Percentiles rank a stretch among this genome's conserved stretches.
Evolutionary conservation across 192 early-diverging fungal genomes (phyloP).

Genomic region (Entomortierella beljakovae): DNA sequence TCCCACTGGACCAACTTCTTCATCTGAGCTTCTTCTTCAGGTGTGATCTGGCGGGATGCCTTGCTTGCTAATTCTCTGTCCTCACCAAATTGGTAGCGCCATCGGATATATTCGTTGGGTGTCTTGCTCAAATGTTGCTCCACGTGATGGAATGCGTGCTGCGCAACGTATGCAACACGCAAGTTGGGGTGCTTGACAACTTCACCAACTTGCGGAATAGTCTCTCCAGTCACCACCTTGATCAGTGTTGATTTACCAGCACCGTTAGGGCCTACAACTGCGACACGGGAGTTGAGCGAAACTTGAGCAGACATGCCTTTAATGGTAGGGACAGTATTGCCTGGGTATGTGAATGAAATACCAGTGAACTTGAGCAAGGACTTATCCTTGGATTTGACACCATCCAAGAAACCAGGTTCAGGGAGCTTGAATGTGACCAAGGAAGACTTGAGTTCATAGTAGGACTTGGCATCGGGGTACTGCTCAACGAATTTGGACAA

Average conservation of each 20-base stretch:
- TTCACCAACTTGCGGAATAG: conserved; percentile 74
- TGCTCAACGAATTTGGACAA: conserved; percentile 83
- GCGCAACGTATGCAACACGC: conserved; percentile 86
- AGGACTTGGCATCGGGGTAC: conserved; percentile 80
- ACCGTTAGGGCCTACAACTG: conserved; percentile 74
- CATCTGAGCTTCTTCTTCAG: conserved; percentile 67
- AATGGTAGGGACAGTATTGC: conserved; percentile 68
- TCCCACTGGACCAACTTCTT: conserved; percentile 50
- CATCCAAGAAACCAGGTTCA: conserved; percentile 77
- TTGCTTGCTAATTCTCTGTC: conserved; percentile 84
- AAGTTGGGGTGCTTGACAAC: conserved; percentile 87
- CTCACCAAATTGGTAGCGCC: conserved; percentile 81
- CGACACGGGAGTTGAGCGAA: conserved; percentile 83
- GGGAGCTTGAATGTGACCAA: conserved; percentile 76
- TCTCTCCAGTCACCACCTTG: conserved; percentile 84
- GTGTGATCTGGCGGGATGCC: conserved; percentile 72
- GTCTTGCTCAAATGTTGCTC: conserved; percentile 79
- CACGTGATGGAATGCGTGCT: conserved; percentile 90
- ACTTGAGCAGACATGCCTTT: conserved; percentile 69
- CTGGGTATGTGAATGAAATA: conserved; percentile 78
- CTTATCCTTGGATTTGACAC: conserved; percentile 79
- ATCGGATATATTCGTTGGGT: conserved; percentile 72
- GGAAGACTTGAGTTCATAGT: conserved; percentile 78
- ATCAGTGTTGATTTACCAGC: conserved; percentile 59
- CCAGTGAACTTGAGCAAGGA: conserved; percentile 78